Base-by-base conservation (phyloP, 2,329 filamentous ascomycete genomes). In the Pestalotiopsis sp. region DNA sequence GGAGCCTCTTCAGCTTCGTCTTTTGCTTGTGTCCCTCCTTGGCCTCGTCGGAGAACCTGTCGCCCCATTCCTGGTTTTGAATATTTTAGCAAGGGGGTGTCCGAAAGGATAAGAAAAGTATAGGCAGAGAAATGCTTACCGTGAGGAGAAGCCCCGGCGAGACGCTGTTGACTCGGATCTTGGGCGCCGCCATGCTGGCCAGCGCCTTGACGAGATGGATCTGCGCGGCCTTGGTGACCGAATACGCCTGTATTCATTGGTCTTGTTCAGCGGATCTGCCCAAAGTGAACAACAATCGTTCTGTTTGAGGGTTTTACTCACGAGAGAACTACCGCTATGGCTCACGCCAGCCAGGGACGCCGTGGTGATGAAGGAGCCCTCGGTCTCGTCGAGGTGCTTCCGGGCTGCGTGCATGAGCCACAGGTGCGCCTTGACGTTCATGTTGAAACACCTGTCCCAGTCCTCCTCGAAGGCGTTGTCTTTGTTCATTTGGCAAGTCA, bases 201-300 rank as follows among this genome's bases (percentile, higher is more conserved):
- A 90, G 79, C 9, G 81, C 82, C 72, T 87, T 89, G 17, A 84
- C 81, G 3, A 91, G 81, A 74, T 90, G 88, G 49, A 90, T 80
- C 69, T 91, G 88, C 12, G 93, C 93, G 0, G 93, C 88, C 78
- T 96, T 96, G 49, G 92, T 92, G 20, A 95, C 91, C 0, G 90
- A 85, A 75, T 96, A 96, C 3, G 93, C 88, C 90, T 86, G 61
- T 52, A 2, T 20, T 14, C 3, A 14, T 12, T 27, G 3, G 56
- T 57, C 6, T 45, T 4, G 36, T 59, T 31, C 25, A 59, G 27
- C 27, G 57, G n/a, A 4, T 23, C n/a, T n/a, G n/a, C 11, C n/a
- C 52, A n/a, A 4, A 12, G 2, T 20, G 23, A 12, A 57, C 61
- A 57, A 9, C 38, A 58, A 7, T 13, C 20, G n/a, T 27, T 31